phyloP scores from a whole-genome alignment of 495 filamentous ascomycete species.

The Penicillium cinerascens region DNA sequence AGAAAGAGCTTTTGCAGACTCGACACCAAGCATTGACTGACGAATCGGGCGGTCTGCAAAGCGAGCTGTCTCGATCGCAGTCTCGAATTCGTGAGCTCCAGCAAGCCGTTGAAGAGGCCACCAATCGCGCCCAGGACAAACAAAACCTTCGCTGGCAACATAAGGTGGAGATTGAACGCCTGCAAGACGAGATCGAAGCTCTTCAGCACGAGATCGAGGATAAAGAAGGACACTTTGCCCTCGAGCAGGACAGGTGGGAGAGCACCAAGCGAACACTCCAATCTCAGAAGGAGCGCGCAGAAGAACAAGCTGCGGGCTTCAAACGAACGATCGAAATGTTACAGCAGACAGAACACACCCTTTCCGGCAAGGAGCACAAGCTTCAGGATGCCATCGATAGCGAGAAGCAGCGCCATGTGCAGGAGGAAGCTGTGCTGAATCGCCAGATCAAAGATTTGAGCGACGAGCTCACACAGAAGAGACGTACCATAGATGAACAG shows the following conservation, averaged over 20 bases:
- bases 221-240: conserved; percentile 65
- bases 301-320: conserved; percentile 65
- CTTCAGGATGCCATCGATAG: conserved; percentile 61
- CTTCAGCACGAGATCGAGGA: conserved; percentile 71
- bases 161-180: conserved; percentile 57
- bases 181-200: conserved; percentile 65
- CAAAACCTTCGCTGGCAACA: conserved; percentile 56
- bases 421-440: conserved; percentile 52
- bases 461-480: conserved; percentile 53
- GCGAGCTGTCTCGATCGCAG: conserved; percentile 56
- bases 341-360: conserved; percentile 61
- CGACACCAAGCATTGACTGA: conserved; percentile 66
- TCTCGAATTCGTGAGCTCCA: conserved; percentile 56
- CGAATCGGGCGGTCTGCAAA: conserved; percentile 64
- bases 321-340: conserved; percentile 69
- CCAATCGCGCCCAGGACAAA: conserved; percentile 53
- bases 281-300: conserved; percentile 61
- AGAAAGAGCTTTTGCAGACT: conserved; percentile 67
- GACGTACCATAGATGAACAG: conserved; percentile 50
- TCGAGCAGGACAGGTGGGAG: conserved; percentile 70
- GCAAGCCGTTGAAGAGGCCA: conserved; percentile 54
- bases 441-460: conserved; percentile 57
- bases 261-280: conserved; percentile 60
- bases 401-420: conserved; percentile 54
- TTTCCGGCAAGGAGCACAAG: conserved; percentile 61